Evolutionary conservation across 495 filamentous ascomycete species (phyloP).

Genomic region (Apiosordaria backusii): DNA sequence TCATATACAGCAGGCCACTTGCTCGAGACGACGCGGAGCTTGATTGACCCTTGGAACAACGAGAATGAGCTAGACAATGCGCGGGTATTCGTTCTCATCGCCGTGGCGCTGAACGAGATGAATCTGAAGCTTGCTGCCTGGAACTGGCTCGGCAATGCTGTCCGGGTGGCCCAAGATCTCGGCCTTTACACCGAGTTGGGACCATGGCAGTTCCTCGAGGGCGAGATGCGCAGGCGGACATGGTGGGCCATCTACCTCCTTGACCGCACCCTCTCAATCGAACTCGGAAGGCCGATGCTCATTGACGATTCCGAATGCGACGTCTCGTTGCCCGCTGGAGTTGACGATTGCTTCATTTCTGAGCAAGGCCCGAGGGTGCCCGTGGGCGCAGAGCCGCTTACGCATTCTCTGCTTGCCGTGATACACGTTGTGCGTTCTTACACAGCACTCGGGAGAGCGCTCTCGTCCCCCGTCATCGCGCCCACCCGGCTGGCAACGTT

Average conservation of each 20-base stretch:
- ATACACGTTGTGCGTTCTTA: slow-evolving; percentile 85
- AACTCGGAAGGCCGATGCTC: slow-evolving; percentile 74
- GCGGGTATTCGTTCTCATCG: slow-evolving; percentile 65
- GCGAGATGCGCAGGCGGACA: slow-evolving; percentile 81
- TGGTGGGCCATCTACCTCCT: slow-evolving; percentile 96
- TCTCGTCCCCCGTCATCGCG: slow-evolving; percentile 66
- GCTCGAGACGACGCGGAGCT: slow-evolving; percentile 63
- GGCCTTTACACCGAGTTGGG: slow-evolving; percentile 77
- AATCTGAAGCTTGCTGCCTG: slow-evolving; percentile 88
- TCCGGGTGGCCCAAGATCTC: slow-evolving; percentile 82
- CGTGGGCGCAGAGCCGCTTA: slow-evolving; percentile 47
- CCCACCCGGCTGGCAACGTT: slow-evolving; percentile 69
- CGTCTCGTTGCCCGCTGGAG: slow-evolving; percentile 68
- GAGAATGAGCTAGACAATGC: slow-evolving; percentile 77
- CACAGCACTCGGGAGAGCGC: slow-evolving; percentile 67
- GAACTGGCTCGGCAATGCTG: slow-evolving; percentile 83
- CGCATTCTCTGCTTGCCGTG: slow-evolving; percentile 67
- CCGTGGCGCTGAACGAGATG: slow-evolving; percentile 78
- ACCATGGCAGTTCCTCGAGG: slow-evolving; percentile 70
- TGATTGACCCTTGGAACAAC: slow-evolving; percentile 81
- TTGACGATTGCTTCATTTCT: slow-evolving; percentile 78
- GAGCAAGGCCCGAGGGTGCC: slow-evolving; percentile 55
- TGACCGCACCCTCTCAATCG: slow-evolving; percentile 78
- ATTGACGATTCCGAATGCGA: slow-evolving; percentile 93
- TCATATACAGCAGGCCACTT: slow-evolving; percentile 65